Base-by-base conservation (phyloP, 2,329 filamentous ascomycete species). In the Penicillium griseofulvum region DNA sequence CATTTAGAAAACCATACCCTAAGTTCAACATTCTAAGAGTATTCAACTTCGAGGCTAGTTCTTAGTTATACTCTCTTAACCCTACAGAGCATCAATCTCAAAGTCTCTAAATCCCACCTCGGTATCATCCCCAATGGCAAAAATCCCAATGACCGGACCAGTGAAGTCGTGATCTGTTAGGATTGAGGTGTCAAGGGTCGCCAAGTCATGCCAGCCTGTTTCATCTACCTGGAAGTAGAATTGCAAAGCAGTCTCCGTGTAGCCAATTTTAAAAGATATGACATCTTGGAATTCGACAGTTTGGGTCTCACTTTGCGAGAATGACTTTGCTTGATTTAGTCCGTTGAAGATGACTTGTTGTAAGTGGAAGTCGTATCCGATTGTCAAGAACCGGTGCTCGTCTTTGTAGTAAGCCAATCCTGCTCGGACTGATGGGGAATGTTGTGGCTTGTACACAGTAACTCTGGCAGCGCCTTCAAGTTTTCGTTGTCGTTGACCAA, bases 361-460 rank as follows among this genome's bases (percentile, higher is more conserved):
- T 4, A 12, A 17, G 3, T 43, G 22, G 19, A 47, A 55, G 16
- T 57, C 47, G 4, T 51, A 50, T 10, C 19, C 31, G 8, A 57
- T 55, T 4, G 42, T 41, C 16, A 57, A 17, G 24, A 51, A 55
- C 10, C 55, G 55, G 22, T 55, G 42, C n/a, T 55, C 51, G 16
- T 57, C 52, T 24, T 55, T 55, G n/a, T 55, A 57, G 17, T 55
- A 42, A 33, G 42, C 26, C 31, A 57, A n/a, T 3, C 55, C 52
- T n/a, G 55, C 52, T 12, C 22, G 36, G 4, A 53, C 24, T 28
- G 42, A 14, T 2, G 34, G 33, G 19, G 26, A 19, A 17, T 17
- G 10, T 8, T 26, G 36, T 19, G 26, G 42, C 5, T 17, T 48
- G 22, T 33, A 38, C 19, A 55, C 22, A 3, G 26, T 43, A 16